Percentiles rank a stretch among this genome's conserved stretches.
phyloP scores from a whole-genome alignment of 805 yeast genomes.

The Maudiozyma pseudohumilis region DNA sequence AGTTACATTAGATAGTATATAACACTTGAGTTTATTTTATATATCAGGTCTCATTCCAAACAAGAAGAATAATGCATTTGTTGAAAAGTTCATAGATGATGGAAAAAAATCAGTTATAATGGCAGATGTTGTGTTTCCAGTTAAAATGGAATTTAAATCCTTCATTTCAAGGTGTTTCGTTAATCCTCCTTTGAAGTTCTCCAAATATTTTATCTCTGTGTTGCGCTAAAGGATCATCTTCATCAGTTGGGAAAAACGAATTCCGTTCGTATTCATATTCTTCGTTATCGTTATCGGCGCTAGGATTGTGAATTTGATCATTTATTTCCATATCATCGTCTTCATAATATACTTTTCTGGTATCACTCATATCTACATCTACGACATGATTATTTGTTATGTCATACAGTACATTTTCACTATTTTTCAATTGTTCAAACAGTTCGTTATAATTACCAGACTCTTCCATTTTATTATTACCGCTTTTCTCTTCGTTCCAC shows the following conservation, averaged over 20 bases:
- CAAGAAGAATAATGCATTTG: no score
- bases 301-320: slow-evolving; percentile 39
- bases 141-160: no score
- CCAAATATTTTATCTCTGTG: slow-evolving; percentile 58
- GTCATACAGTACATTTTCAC: slow-evolving; percentile 17
- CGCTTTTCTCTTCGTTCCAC: slow-evolving; percentile 1
- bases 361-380: slow-evolving; percentile 21
- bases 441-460: slow-evolving; percentile 13
- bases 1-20: no score
- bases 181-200: slow-evolving; percentile 44
- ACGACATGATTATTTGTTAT: slow-evolving; percentile 23
- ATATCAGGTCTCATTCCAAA: no score
- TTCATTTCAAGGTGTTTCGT: no score
- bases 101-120: no score
- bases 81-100: no score
- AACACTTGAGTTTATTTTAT: no score
- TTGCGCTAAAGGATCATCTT: slow-evolving; percentile 49
- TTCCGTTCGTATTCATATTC: slow-evolving; percentile 34
- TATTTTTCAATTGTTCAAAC: slow-evolving; percentile 16
- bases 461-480: background rate
- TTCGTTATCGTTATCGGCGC: slow-evolving; percentile 32
- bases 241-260: slow-evolving; percentile 46
- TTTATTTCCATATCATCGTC: slow-evolving; percentile 28
- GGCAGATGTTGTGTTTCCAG: no score
- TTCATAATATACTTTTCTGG: slow-evolving; percentile 9